Conservation (phyloP, 495 filamentous ascomycete genomes). For the Tuber borchii region DNA sequence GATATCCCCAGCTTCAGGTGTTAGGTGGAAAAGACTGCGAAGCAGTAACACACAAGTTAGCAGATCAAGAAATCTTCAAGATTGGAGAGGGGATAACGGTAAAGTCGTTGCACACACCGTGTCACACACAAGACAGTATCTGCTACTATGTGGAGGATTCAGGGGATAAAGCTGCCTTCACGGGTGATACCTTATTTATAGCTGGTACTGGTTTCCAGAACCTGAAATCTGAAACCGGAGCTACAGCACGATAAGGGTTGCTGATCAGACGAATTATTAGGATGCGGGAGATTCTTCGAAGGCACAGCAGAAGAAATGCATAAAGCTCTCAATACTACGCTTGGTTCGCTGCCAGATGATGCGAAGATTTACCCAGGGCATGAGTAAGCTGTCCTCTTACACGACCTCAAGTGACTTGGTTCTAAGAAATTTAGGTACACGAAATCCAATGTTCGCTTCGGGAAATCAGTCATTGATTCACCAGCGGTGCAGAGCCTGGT, state of each 20-base stretch:
- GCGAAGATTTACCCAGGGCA: constrained; percentile 69
- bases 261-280: constrained; percentile 44
- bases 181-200: constrained; percentile 92
- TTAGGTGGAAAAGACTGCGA: constrained; percentile 85
- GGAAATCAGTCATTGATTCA: constrained; percentile 61
- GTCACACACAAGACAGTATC: constrained; percentile 96
- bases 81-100: constrained; percentile 76
- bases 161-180: constrained; percentile 78
- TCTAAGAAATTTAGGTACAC: constrained; percentile 71
- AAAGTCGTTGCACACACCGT: constrained; percentile 87
- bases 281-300: constrained; percentile 97
- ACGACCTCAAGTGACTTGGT: constrained; percentile 55
- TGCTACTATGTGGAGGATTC: constrained; percentile 84
- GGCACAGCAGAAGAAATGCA: constrained; percentile 87
- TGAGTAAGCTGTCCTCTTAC: constrained; percentile 10
- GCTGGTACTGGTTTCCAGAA: constrained; percentile 54
- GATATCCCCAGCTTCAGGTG: constrained; percentile 60
- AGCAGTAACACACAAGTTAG: constrained; percentile 65
- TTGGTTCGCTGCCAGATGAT: constrained; percentile 77
- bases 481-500: constrained; percentile 70
- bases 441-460: constrained; percentile 85
- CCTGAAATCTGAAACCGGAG: neutral
- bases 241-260: neutral
- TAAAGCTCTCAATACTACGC: constrained; percentile 76
- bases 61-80: constrained; percentile 68